phyloP scores from a whole-genome alignment of 2,329 filamentous ascomycete genomes.

The Aciculosporium take region DNA sequence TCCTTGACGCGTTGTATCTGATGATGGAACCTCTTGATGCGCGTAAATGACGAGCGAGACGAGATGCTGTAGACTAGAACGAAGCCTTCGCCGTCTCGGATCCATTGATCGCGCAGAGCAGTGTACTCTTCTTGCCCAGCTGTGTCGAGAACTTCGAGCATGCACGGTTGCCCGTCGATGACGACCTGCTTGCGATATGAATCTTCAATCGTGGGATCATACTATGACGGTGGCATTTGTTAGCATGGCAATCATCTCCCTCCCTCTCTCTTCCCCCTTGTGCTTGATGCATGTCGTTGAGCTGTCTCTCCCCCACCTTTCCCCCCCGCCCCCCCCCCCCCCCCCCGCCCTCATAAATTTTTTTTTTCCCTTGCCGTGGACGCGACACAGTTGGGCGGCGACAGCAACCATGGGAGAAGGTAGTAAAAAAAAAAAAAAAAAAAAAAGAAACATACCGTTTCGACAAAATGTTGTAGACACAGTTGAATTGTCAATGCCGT shows the following conservation, averaged over 20 bases:
- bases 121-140: constrained; percentile 98
- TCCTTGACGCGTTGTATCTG: constrained; percentile 98
- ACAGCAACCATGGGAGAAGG: background rate
- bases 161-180: constrained; percentile 89
- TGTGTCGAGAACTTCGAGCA: constrained; percentile 94
- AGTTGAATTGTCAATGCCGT: constrained; percentile 92
- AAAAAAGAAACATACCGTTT: constrained; percentile 62
- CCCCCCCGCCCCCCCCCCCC: no score
- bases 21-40: constrained; percentile 90
- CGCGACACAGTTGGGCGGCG: background rate
- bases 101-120: constrained; percentile 93
- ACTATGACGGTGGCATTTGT: constrained; percentile 29
- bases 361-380: background rate
- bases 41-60: constrained; percentile 83
- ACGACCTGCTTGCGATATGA: constrained; percentile 81
- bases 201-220: constrained; percentile 79
- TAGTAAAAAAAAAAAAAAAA: no score
- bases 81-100: constrained; percentile 92
- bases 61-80: constrained; percentile 98
- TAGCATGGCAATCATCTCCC: constrained; percentile 1
- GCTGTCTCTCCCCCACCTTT: background rate
- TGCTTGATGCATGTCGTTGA: background rate
- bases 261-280: background rate
- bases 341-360: no score
- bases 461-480: constrained; percentile 95